Evolutionary conservation across 164 flowering plant genomes (phyloP), one percentile per base, ranked within the genome.

Genomic region (Chimonanthus praecox): DNA sequence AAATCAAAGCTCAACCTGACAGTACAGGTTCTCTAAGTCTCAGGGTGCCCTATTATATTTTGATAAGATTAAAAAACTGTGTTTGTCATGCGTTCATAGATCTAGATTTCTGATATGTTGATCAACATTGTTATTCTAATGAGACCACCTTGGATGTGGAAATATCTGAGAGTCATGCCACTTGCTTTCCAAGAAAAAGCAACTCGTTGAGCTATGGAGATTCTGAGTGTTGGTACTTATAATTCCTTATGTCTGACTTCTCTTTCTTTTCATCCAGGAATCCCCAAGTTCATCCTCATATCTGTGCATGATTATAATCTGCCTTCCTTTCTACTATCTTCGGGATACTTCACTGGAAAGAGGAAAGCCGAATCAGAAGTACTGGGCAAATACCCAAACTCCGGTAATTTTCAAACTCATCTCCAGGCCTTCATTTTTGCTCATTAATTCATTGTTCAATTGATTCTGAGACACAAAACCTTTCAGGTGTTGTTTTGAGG

Each of bases 301-400:
- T 90, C 97, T 44, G 99, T 93, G 62, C 99, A 95, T 84, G 97
- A 94, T 73, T 95, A 92, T 84, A 95, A 95, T 78, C 85, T 93
- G 21, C 98, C 98, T 49, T 69, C 91, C 16, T 89, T 95, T 81
- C 74, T 95, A 68, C 97, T 95, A 66, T 72, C 85, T 48, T 85
- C 90, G 18, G 94, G 91, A 70, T 93, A 93, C 86, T 95, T 91
- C 84, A 89, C 97, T 2, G 99, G 98, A 75, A 93, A 95, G 87
- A 87, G 97, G 75, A 85, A 87, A 83, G 99, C 99, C 3, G 99
- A 95, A 80, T 87, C 97, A 63, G 97, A 90, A 78, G 93, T 93
- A 77, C 92, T 92, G 44, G 87, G 96, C 74, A 92, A 89, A 77
- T 95, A 84, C 78, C 94, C 98, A 46, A 82, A 71, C 68, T 86